These are phyloP conservation scores for Globisporangium cylindrosporum DNA, from an alignment of 352 stramenopile genomes.

Conservation along the genomic window DNA sequence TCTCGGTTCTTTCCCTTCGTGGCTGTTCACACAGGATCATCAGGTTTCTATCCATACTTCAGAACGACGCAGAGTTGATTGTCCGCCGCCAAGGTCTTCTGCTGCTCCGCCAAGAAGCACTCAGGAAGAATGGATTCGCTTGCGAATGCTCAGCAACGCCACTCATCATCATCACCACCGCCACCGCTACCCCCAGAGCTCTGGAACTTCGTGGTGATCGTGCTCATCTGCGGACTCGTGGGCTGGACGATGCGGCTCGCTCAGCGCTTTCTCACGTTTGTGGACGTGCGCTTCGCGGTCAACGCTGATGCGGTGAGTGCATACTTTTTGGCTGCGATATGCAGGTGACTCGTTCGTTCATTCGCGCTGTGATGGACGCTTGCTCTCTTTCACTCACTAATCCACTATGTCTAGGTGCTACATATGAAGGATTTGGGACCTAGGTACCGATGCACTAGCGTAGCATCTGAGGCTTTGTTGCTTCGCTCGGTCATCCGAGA, in stretches of 20 bases:
- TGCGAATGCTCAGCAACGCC: neutral
- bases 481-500: neutral
- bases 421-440: slow-evolving; percentile 30
- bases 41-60: neutral
- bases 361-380: neutral
- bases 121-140: neutral
- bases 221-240: slow-evolving; percentile 39
- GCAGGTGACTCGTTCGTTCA: neutral
- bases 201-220: slow-evolving; percentile 56
- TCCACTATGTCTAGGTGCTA: slow-evolving; percentile 13
- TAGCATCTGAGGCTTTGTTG: neutral
- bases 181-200: slow-evolving; percentile 41
- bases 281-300: slow-evolving; percentile 41
- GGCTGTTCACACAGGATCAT: neutral
- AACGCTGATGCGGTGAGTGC: slow-evolving; percentile 39
- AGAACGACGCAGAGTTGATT: neutral
- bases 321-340: neutral
- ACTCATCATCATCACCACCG: slow-evolving; percentile 13
- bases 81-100: neutral
- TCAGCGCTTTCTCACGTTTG: slow-evolving; percentile 30
- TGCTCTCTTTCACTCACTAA: neutral
- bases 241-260: slow-evolving; percentile 44
- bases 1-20: neutral
- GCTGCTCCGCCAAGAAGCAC: neutral
- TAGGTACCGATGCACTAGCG: slow-evolving; percentile 16